A percentile compares a stretch with the other conserved stretches of the same genome.
Conservation (phyloP, 352 stramenopile genomes). For the Globisporangium abappressorium region DNA sequence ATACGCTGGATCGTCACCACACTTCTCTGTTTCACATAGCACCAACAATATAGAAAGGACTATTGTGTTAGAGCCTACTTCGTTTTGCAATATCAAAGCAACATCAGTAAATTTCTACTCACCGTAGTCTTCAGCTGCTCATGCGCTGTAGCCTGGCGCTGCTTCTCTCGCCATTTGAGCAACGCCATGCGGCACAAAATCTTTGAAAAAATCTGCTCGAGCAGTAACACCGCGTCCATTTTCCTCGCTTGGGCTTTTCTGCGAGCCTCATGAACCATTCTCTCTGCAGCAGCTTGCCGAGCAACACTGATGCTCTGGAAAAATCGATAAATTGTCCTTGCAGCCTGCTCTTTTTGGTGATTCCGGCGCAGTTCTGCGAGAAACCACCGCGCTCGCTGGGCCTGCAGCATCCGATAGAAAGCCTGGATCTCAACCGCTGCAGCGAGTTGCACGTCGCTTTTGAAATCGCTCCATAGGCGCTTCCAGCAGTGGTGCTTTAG, state of each 20-base stretch:
- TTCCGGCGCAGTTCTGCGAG: constrained; percentile 23
- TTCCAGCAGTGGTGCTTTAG: constrained; percentile 43
- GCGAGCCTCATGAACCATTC: constrained; percentile 2
- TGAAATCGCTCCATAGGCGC: constrained; percentile 30
- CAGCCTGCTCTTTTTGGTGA: constrained; percentile 23
- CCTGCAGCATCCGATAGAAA: constrained; percentile 31
- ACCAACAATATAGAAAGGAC: background rate
- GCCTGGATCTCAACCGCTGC: constrained; percentile 50
- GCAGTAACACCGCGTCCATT: background rate
- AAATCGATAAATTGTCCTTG: constrained; percentile 27
- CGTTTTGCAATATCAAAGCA: background rate
- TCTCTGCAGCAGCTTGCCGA: constrained; percentile 3
- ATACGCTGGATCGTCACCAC: constrained; percentile 46
- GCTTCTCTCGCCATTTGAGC: constrained; percentile 29
- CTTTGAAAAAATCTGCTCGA: constrained; percentile 11
- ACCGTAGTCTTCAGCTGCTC: constrained; percentile 24
- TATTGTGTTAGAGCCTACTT: too few relatives aligned
- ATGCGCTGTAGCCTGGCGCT: constrained; percentile 21
- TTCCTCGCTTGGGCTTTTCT: constrained; percentile 11
- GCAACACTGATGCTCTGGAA: constrained; percentile 19
- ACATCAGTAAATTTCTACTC: background rate
- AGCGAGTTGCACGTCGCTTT: constrained; percentile 33
- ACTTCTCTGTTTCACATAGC: constrained; percentile 13
- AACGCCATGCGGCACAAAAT: constrained; percentile 24
- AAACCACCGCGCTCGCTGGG: constrained; percentile 24